A percentile compares a stretch with the other conserved stretches of the same genome.
Evolutionary conservation across 371 early-diverging fungal species (phyloP).

Genomic region (Apophysomyces variabilis): DNA sequence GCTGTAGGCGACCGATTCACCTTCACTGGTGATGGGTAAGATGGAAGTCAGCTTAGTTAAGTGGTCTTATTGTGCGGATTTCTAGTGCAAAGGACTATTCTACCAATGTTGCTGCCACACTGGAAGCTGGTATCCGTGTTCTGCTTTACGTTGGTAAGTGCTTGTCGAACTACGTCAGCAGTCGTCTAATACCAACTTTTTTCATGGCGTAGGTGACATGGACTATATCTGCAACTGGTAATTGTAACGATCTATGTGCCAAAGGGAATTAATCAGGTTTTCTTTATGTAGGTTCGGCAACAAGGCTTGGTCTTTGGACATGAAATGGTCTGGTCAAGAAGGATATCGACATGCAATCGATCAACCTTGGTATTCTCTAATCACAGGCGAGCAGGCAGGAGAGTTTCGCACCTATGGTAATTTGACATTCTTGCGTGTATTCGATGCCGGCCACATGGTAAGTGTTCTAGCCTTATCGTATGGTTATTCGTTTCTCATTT

Average conservation of each 20-base stretch:
- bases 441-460: slow-evolving; percentile 90
- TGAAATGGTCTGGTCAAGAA: slow-evolving; percentile 80
- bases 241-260: not conserved
- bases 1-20: slow-evolving; percentile 74
- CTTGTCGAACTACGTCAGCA: slow-evolving; percentile 24
- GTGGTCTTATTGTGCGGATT: not conserved
- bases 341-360: slow-evolving; percentile 69
- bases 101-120: slow-evolving; percentile 46
- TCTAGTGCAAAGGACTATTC: slow-evolving; percentile 53
- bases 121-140: slow-evolving; percentile 78
- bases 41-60: not conserved
- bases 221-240: slow-evolving; percentile 84
- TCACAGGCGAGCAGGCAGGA: slow-evolving; percentile 62
- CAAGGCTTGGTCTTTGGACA: slow-evolving; percentile 80
- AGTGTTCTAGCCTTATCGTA: not conserved
- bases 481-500: not conserved
- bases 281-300: slow-evolving; percentile 67
- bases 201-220: slow-evolving; percentile 40
- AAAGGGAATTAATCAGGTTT: not conserved
- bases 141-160: slow-evolving; percentile 83
- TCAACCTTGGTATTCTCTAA: slow-evolving; percentile 45
- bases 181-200: not conserved
- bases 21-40: slow-evolving; percentile 81
- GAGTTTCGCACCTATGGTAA: slow-evolving; percentile 67
- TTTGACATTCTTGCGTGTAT: slow-evolving; percentile 81